Conservation (phyloP, 352 stramenopile species). For the Phytophthora litchii region DNA sequence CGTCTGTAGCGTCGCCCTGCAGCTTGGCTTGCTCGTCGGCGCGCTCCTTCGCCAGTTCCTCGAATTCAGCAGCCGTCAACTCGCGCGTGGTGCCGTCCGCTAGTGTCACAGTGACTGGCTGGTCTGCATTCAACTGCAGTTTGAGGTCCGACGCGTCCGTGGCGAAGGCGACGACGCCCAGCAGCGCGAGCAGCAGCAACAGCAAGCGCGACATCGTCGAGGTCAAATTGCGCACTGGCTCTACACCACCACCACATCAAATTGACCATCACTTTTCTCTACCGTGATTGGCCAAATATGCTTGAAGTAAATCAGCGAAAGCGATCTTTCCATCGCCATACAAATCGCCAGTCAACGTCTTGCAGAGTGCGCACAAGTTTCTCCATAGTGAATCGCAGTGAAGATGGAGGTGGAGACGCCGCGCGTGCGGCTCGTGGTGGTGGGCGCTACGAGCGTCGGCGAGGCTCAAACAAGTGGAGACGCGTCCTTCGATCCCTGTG, state of each 20-base stretch:
- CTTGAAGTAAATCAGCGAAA: slow-evolving; percentile 35
- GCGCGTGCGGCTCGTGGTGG: slow-evolving; percentile 49
- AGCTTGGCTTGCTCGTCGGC: slow-evolving; percentile 39
- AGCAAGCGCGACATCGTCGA: slow-evolving; percentile 1
- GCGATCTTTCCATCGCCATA: slow-evolving; percentile 27
- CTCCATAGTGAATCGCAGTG: slow-evolving; percentile 9
- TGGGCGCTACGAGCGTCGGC: slow-evolving; percentile 37
- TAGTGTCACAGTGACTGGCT: slow-evolving; percentile 44
- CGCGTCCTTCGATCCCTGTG: slow-evolving; percentile 38
- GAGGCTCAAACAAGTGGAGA: slow-evolving; percentile 13
- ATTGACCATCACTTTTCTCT: slow-evolving; percentile 22
- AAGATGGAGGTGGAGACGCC: slow-evolving; percentile 42
- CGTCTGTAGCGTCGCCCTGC: slow-evolving; percentile 27
- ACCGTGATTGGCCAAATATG: slow-evolving; percentile 15
- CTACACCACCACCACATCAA: slow-evolving; percentile 20
- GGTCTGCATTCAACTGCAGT: slow-evolving; percentile 28
- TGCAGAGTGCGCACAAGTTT: slow-evolving; percentile 4
- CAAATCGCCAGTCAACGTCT: neutral
- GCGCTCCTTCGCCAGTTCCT: slow-evolving; percentile 38
- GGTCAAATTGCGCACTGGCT: neutral
- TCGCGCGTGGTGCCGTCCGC: slow-evolving; percentile 52
- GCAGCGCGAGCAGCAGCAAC: slow-evolving; percentile 20
- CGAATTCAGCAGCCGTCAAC: slow-evolving; percentile 52
- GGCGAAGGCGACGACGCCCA: slow-evolving; percentile 1
- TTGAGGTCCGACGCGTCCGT: slow-evolving; percentile 13